Conservation (phyloP, 441 rosid species). For the Isatis lusitanica region DNA sequence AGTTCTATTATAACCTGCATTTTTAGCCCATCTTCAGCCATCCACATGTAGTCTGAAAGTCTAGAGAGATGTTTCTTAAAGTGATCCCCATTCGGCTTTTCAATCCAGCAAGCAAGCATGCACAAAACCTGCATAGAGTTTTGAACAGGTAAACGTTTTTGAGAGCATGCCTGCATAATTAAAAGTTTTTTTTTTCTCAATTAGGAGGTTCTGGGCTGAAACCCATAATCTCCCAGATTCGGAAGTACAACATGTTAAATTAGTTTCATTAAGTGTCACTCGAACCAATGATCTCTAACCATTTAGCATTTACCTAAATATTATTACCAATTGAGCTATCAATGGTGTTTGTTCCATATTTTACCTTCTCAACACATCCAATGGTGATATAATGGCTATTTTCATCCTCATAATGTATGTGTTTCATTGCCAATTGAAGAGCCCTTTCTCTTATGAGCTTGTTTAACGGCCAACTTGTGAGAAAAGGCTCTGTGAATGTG, state of each 20-base stretch:
- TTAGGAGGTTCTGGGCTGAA: too few species aligned
- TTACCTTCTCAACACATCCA: slow-evolving; percentile 54
- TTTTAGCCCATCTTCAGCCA: slow-evolving; percentile 65
- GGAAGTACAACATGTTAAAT: too few species aligned
- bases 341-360: not conserved
- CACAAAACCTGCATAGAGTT: slow-evolving; percentile 41
- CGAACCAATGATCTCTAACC: too few species aligned
- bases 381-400: slow-evolving; percentile 55
- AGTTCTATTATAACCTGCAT: slow-evolving; percentile 39
- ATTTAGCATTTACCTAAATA: too few species aligned
- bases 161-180: not conserved
- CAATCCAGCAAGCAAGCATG: slow-evolving; percentile 59
- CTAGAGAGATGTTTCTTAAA: slow-evolving; percentile 53
- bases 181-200: too few species aligned
- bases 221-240: too few species aligned
- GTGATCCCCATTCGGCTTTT: slow-evolving; percentile 51
- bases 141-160: not conserved
- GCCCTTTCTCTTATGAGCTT: slow-evolving; percentile 48
- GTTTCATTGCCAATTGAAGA: slow-evolving; percentile 42
- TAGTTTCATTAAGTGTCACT: too few species aligned
- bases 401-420: slow-evolving; percentile 57
- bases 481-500: slow-evolving; percentile 44
- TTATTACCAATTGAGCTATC: too few species aligned
- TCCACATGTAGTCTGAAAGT: slow-evolving; percentile 53
- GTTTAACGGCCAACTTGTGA: slow-evolving; percentile 52